A percentile compares a stretch with the other conserved stretches of the same genome.
phyloP scores from a whole-genome alignment of 2,329 filamentous ascomycete species.

The Aspergillus fijiensis region DNA sequence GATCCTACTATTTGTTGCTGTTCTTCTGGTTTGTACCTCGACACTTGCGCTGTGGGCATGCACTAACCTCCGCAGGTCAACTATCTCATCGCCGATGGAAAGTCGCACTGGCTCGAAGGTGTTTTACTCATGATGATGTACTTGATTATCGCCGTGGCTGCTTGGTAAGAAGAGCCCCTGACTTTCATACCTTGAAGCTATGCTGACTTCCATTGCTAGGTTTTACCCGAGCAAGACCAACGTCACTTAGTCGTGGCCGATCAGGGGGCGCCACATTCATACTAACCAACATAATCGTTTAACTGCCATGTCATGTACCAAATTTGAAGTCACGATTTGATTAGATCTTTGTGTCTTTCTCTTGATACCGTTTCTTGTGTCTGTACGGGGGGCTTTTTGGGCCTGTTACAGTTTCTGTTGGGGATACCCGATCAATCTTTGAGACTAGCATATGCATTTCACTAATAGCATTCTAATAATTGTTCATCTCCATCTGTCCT shows the following conservation, averaged over 20 bases:
- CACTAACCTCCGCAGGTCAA: conserved; percentile 49
- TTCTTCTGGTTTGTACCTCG: conserved; percentile 40
- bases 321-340: background rate
- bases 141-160: conserved; percentile 61
- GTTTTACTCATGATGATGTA: conserved; percentile 61
- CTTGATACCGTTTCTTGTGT: background rate
- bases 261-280: background rate
- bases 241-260: background rate
- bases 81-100: conserved; percentile 62
- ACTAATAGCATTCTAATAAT: too few relatives aligned
- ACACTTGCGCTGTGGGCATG: background rate
- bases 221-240: conserved; percentile 7
- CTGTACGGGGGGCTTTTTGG: too few relatives aligned
- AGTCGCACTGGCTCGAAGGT: conserved; percentile 61
- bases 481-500: too few relatives aligned
- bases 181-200: background rate
- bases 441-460: background rate
- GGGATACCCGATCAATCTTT: too few relatives aligned
- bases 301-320: background rate
- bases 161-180: conserved; percentile 47
- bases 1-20: conserved; percentile 59
- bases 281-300: background rate
- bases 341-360: background rate
- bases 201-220: conserved; percentile 9
- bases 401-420: too few relatives aligned